Conservation (phyloP, 2,329 filamentous ascomycete genomes). For the Phyllosticta ampelicida region DNA sequence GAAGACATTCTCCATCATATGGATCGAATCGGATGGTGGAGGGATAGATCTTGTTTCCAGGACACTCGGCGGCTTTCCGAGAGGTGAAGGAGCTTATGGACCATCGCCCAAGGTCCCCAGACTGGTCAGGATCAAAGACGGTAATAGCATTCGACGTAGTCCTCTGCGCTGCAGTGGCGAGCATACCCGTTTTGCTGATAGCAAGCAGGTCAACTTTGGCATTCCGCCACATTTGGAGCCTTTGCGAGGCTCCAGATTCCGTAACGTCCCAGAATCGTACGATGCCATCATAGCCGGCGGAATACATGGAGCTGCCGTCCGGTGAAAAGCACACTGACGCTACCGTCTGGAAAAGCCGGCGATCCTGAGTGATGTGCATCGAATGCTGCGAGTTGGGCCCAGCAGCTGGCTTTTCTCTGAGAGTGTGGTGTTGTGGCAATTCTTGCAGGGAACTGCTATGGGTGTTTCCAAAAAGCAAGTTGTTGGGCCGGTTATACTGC, state of each 20-base stretch:
- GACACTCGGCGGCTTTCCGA: constrained; percentile 19
- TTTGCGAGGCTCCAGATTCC: constrained; percentile 11
- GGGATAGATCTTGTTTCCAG: constrained; percentile 21
- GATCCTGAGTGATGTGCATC: constrained; percentile 40
- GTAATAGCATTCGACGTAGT: constrained; percentile 25
- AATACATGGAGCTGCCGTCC: constrained; percentile 37
- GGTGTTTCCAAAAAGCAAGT: constrained; percentile 44
- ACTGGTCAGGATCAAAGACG: constrained; percentile 15
- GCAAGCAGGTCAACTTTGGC: constrained; percentile 43
- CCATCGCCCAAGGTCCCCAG: constrained; percentile 10
- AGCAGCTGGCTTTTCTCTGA: constrained; percentile 28
- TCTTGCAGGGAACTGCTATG: constrained; percentile 36
- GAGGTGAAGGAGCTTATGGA: constrained; percentile 20
- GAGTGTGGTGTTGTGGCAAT: constrained; percentile 42
- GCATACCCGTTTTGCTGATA: constrained; percentile 27
- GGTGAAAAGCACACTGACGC: constrained; percentile 43
- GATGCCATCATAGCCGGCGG: constrained; percentile 44
- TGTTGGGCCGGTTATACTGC: constrained; percentile 50
- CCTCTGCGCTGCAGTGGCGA: constrained; percentile 39
- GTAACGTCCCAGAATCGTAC: constrained; percentile 34
- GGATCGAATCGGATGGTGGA: constrained; percentile 25
- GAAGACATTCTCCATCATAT: constrained; percentile 30
- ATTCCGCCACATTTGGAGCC: constrained; percentile 14
- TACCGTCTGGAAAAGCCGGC: constrained; percentile 46
- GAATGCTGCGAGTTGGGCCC: constrained; percentile 34